phyloP scores from a whole-genome alignment of 805 yeast genomes.

The Candida piceae region DNA sequence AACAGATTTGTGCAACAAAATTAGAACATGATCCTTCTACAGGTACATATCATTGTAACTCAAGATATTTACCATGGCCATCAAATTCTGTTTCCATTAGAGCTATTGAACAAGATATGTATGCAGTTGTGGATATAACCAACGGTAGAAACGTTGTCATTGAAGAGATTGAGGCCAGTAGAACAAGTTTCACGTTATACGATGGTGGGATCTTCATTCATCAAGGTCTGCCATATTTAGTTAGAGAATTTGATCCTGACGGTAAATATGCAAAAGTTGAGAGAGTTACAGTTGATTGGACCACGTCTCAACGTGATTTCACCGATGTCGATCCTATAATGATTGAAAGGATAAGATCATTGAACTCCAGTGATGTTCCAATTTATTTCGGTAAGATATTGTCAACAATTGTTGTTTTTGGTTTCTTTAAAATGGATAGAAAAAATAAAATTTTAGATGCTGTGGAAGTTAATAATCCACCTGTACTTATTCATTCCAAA shows the following conservation, averaged over 20 bases:
- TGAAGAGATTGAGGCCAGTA: constrained; percentile 82
- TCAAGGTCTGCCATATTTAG: constrained; percentile 87
- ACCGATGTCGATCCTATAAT: constrained; percentile 88
- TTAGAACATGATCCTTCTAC: constrained; percentile 37
- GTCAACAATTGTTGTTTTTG: constrained; percentile 78
- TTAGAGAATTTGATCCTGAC: constrained; percentile 76
- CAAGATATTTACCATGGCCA: constrained; percentile 76
- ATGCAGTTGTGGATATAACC: constrained; percentile 88
- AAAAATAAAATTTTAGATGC: constrained; percentile 82
- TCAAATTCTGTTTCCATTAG: constrained; percentile 69
- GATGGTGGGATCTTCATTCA: constrained; percentile 91
- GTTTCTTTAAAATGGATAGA: constrained; percentile 82
- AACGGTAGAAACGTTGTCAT: constrained; percentile 70
- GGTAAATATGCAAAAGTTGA: constrained; percentile 79
- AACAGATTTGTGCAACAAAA: constrained; percentile 27
- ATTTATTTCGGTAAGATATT: constrained; percentile 71
- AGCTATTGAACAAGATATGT: constrained; percentile 75
- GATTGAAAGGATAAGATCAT: constrained; percentile 57
- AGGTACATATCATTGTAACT: constrained; percentile 50
- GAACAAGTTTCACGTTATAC: constrained; percentile 86
- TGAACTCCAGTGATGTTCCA: constrained; percentile 48
- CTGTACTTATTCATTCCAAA: constrained; percentile 58
- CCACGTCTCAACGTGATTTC: constrained; percentile 84
- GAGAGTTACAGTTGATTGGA: constrained; percentile 91
- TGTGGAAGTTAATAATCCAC: constrained; percentile 88